Conservation (phyloP, 495 filamentous ascomycete genomes). For the Pyrenula massariospora region DNA sequence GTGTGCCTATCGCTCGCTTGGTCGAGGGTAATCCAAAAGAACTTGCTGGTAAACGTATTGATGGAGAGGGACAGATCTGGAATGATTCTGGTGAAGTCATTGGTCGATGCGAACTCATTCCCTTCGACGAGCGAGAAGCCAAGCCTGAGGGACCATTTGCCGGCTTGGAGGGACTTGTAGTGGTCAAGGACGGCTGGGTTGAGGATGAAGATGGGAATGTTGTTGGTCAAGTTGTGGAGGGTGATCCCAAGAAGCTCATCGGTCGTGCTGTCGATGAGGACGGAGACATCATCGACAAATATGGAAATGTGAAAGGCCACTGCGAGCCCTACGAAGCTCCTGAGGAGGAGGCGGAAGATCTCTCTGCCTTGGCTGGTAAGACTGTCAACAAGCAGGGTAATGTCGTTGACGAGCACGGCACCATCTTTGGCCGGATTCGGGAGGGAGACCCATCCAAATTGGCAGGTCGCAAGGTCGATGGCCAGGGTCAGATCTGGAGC, state of each 20-base stretch:
- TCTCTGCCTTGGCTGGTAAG: constrained; percentile 42
- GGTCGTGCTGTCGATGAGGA: constrained; percentile 73
- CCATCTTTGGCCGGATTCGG: constrained; percentile 61
- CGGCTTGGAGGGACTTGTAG: constrained; percentile 55
- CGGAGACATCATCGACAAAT: constrained; percentile 71
- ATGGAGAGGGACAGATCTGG: constrained; percentile 65
- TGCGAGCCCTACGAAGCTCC: constrained; percentile 57
- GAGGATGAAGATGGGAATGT: constrained; percentile 54
- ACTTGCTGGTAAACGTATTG: constrained; percentile 55
- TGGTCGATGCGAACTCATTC: constrained; percentile 62
- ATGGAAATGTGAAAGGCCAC: constrained; percentile 67
- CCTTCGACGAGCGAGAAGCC: constrained; percentile 58
- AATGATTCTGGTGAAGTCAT: constrained; percentile 61
- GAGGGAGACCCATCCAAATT: constrained; percentile 59
- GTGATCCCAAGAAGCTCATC: constrained; percentile 60
- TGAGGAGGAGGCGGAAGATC: constrained; percentile 11
- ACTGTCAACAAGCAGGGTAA: constrained; percentile 79
- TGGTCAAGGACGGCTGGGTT: constrained; percentile 60
- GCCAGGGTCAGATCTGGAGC: constrained; percentile 68
- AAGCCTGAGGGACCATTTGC: constrained; percentile 64
- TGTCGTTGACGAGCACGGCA: constrained; percentile 63
- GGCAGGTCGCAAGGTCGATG: constrained; percentile 71
- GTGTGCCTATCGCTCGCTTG: constrained; percentile 57
- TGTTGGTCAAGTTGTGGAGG: constrained; percentile 65
- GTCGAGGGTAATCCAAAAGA: constrained; percentile 56